Base-by-base conservation (phyloP, 768 basidiomycete genomes). In the Serendipita sp. region DNA sequence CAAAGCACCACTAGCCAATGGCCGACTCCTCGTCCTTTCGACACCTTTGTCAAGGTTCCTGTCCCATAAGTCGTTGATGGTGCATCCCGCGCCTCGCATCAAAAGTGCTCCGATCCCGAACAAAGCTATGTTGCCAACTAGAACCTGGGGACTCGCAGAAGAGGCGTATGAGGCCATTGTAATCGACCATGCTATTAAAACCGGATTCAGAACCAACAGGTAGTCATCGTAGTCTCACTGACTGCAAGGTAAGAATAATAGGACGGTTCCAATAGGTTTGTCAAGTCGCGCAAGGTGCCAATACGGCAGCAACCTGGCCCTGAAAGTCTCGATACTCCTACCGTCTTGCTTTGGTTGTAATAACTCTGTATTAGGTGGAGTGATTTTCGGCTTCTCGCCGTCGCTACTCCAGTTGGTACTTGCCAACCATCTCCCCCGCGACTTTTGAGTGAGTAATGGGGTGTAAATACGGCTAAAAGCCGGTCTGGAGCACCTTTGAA, bases 41-140 rank as follows among this genome's bases (percentile, higher is more conserved):
- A 98, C 96, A 44, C 86, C 84, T 71, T 83, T 85, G 78, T 99
- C 96, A 50, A 96, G 81, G 66, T 90, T 84, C 67, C 79, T 80
- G 74, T 99, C 96, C 95, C 96, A 98, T 84, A 99, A 85, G 71
- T 99, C 96, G 72, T 99, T 99, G 69, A 99, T 95, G 2, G 91
- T 97, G 74, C 96, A 99, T 2, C 96, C 96, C 23, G 96, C 96
- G 3, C 95, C 91, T 18, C 96, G 85, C 96, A 99, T 99, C 62
- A 98, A 80, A 48, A 96, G 68, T 0, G 96, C 93, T 1, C 96
- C 96, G 8, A 86, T 72, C 2, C 91, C 94, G 70, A 98, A 98
- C 1, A 98, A 76, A 37, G 82, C 75, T 53, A 91, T 76, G 70
- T 92, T 95, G 16, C 81, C 84, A 63, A 91, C 71, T 15, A 91